Evolutionary conservation across 1,139 yeast genomes (phyloP).

Genomic region (Nakaseomyces sp.): DNA sequence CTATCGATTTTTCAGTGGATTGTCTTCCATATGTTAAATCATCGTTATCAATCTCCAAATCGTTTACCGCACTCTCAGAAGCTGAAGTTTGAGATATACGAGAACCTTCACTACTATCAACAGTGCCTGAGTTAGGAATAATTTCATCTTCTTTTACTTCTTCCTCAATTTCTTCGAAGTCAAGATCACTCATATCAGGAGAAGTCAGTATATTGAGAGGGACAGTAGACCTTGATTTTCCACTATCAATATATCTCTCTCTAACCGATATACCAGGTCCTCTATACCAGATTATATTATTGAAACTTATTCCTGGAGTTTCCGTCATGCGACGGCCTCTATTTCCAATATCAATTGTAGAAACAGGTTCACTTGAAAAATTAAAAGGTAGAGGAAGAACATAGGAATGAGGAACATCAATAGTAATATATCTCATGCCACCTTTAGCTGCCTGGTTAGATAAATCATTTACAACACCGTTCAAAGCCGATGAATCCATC

Average conservation of each 20-base stretch:
- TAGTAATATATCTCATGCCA: constrained; percentile 5
- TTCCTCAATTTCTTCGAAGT: constrained; percentile 25
- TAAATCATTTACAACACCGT: constrained; percentile 2
- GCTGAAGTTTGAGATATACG: no score
- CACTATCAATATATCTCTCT: constrained; percentile 37
- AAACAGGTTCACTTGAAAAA: not conserved
- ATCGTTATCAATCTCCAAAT: constrained; percentile 7
- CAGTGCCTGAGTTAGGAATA: not conserved
- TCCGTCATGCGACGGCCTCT: not conserved
- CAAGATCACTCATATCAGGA: constrained; percentile 18
- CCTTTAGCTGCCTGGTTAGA: constrained; percentile 1
- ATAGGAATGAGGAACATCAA: constrained; percentile 5
- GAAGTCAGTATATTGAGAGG: constrained; percentile 8
- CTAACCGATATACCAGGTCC: constrained; percentile 63
- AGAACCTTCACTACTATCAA: no score
- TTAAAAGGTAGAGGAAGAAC: not conserved
- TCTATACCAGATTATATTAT: constrained; percentile 48
- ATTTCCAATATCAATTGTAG: not conserved
- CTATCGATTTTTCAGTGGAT: constrained; percentile 14
- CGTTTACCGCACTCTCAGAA: not conserved
- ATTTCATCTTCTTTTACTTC: not conserved
- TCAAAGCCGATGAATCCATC: not conserved
- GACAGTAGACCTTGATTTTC: constrained; percentile 9
- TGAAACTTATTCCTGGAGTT: not conserved
- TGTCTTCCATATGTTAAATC: constrained; percentile 14